These are phyloP conservation scores for Cryptosporidium canis DNA, from an alignment of 169 alveolate genomes.

Conservation along the genomic window DNA sequence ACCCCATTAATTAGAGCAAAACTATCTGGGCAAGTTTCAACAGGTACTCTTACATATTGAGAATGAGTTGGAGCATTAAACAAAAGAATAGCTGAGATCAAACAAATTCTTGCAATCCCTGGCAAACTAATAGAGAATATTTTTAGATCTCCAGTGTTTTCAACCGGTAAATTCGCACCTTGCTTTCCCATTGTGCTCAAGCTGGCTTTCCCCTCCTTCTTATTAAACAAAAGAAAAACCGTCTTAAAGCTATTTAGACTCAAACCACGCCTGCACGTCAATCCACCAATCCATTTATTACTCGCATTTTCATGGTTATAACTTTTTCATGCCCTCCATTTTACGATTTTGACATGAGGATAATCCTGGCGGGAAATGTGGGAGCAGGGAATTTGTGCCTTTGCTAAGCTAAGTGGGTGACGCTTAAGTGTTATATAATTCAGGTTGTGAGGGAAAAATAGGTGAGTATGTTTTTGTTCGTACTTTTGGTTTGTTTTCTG, in stretches of 20 bases:
- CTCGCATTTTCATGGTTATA: constrained; percentile 24
- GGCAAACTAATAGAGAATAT: neutral
- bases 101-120: neutral
- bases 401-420: neutral
- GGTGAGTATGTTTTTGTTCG: neutral
- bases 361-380: constrained; percentile 32
- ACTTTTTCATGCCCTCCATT: constrained; percentile 23
- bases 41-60: constrained; percentile 65
- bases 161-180: neutral
- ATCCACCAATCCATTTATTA: neutral
- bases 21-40: constrained; percentile 57
- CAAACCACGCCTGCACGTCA: neutral
- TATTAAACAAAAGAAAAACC: neutral
- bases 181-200: neutral
- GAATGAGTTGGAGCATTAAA: neutral
- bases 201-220: neutral
- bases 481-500: neutral
- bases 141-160: constrained; percentile 5
- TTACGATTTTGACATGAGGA: constrained; percentile 23
- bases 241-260: neutral
- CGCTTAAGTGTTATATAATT: neutral
- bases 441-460: neutral
- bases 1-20: constrained; percentile 51
- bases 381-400: neutral
- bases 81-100: neutral